phyloP scores from a whole-genome alignment of 148 eudicot genomes.

The Bassia scoparia region DNA sequence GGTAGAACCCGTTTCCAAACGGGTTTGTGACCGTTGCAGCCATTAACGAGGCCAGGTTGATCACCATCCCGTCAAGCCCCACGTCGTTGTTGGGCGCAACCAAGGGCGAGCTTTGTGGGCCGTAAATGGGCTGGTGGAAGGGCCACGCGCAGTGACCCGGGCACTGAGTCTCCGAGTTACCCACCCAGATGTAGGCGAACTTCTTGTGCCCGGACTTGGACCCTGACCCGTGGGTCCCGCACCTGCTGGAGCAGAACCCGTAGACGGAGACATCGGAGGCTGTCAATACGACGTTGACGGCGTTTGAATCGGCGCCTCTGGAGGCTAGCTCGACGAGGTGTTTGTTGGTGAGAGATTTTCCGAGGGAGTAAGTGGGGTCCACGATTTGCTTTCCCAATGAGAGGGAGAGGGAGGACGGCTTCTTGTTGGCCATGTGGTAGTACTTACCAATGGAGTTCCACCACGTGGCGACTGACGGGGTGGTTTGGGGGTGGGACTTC shows the following conservation, averaged over 20 bases:
- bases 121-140: slow-evolving; percentile 63
- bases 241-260: slow-evolving; percentile 43
- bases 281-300: slow-evolving; percentile 45
- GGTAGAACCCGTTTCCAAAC: slow-evolving; percentile 54
- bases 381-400: slow-evolving; percentile 24
- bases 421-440: slow-evolving; percentile 30
- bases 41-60: slow-evolving; percentile 51
- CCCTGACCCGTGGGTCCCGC: slow-evolving; percentile 47
- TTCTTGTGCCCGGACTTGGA: background rate
- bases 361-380: slow-evolving; percentile 30
- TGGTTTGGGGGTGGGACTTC: background rate
- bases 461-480: slow-evolving; percentile 38
- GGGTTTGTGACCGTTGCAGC: slow-evolving; percentile 74
- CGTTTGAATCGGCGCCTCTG: slow-evolving; percentile 23
- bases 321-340: slow-evolving; percentile 28
- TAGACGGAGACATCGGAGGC: slow-evolving; percentile 43
- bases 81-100: slow-evolving; percentile 62
- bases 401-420: slow-evolving; percentile 23
- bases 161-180: slow-evolving; percentile 52
- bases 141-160: slow-evolving; percentile 85
- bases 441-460: slow-evolving; percentile 37
- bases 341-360: slow-evolving; percentile 29
- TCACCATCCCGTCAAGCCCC: slow-evolving; percentile 65
- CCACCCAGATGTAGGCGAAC: slow-evolving; percentile 59
- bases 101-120: slow-evolving; percentile 59